These are phyloP conservation scores for Murraya paniculata DNA, from an alignment of 345 rosid species.

Conservation along the genomic window DNA sequence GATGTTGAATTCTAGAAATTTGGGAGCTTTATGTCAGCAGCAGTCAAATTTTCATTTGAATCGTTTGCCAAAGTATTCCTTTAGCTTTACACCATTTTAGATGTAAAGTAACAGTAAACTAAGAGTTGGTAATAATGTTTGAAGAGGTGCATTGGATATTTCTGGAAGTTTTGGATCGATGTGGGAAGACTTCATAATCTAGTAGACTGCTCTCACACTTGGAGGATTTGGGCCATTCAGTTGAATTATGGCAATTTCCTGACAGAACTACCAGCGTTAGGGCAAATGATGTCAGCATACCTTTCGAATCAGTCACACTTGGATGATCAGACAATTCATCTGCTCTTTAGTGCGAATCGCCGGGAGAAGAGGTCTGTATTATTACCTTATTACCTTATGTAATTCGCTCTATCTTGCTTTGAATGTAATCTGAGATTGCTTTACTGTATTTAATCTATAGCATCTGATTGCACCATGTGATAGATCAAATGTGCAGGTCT, in stretches of 20 bases:
- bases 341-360: conserved; percentile 81
- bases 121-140: conserved; percentile 19
- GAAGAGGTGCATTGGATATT: conserved; percentile 84
- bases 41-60: conserved; percentile 23
- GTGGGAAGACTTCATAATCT: conserved; percentile 85
- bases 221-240: conserved; percentile 62
- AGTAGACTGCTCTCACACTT: conserved; percentile 56
- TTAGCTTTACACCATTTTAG: conserved; percentile 22
- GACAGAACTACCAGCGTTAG: conserved; percentile 76
- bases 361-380: conserved; percentile 74
- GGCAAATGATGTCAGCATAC: conserved; percentile 83
- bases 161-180: conserved; percentile 83
- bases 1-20: conserved; percentile 31
- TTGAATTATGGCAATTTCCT: conserved; percentile 81
- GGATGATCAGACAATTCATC: conserved; percentile 86
- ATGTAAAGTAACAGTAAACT: conserved; percentile 37
- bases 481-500: no score
- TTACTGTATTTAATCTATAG: neutral
- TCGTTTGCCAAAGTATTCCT: conserved; percentile 22
- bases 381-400: neutral
- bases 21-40: conserved; percentile 31
- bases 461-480: neutral
- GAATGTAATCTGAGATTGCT: neutral
- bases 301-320: conserved; percentile 64
- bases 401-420: neutral